A percentile compares a stretch with the other conserved stretches of the same genome.
phyloP scores from a whole-genome alignment of 306 rosid species.

The Fragaria nilgerrensis region DNA sequence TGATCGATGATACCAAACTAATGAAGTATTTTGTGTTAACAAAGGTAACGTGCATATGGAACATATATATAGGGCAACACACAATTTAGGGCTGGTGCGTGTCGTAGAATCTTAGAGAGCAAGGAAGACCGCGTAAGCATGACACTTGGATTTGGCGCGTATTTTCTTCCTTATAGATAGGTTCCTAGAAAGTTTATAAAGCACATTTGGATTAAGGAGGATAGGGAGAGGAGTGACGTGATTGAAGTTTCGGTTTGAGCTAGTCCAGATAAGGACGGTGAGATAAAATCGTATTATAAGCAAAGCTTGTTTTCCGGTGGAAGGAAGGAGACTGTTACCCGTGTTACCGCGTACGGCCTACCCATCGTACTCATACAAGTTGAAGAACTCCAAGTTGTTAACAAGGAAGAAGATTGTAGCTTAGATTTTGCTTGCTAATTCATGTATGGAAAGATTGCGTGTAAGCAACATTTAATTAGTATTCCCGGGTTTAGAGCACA shows the following conservation, averaged over 20 bases:
- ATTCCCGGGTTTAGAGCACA: not conserved
- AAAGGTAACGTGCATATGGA: not conserved
- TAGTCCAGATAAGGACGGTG: not conserved
- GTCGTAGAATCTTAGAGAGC: not conserved
- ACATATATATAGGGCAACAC: not conserved
- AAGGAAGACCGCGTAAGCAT: constrained; percentile 6
- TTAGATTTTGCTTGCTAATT: not conserved
- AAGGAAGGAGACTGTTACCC: not conserved
- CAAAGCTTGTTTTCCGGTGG: not conserved
- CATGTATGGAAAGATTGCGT: not conserved
- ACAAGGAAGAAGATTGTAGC: not conserved
- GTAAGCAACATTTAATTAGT: not conserved
- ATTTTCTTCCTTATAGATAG: not conserved
- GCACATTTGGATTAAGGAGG: not conserved
- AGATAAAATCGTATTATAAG: not conserved
- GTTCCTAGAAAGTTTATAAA: not conserved
- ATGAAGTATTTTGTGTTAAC: not conserved
- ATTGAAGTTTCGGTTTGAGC: constrained; percentile 4
- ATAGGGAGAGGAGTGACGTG: not conserved
- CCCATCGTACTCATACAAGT: not conserved
- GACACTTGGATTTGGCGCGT: constrained; percentile 9
- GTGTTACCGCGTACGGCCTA: not conserved
- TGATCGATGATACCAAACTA: not conserved
- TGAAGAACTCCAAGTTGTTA: too few species aligned
- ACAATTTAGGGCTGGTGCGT: not conserved